phyloP scores from a whole-genome alignment of 768 basidiomycete species.

The Phylloporus rhodoxanthus region DNA sequence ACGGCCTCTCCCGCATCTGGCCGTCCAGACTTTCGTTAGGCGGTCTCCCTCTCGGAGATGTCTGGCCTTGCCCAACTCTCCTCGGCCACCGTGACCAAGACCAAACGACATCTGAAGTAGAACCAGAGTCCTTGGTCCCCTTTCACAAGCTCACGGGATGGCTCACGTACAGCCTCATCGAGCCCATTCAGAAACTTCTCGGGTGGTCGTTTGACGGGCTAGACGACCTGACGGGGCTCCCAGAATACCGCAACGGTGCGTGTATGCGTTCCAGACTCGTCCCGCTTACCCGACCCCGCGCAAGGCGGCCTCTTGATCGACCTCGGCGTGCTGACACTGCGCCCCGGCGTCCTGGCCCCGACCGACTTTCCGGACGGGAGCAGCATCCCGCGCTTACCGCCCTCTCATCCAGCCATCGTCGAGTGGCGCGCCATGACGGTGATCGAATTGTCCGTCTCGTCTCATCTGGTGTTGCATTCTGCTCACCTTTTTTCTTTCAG shows the following conservation, averaged over 20 bases:
- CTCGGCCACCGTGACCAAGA: constrained; percentile 20
- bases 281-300: not conserved
- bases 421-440: constrained; percentile 98
- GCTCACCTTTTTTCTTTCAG: constrained; percentile 32
- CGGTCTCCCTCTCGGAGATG: constrained; percentile 78
- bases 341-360: constrained; percentile 44
- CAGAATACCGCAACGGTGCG: constrained; percentile 87
- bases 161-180: constrained; percentile 85
- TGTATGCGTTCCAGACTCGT: not conserved
- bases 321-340: constrained; percentile 69
- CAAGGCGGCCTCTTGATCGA: constrained; percentile 86
- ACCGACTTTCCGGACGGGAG: constrained; percentile 36
- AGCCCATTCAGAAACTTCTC: constrained; percentile 71
- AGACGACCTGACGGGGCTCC: constrained; percentile 85
- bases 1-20: constrained; percentile 85
- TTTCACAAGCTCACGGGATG: constrained; percentile 97
- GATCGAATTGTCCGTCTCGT: constrained; percentile 64
- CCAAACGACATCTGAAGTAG: not conserved
- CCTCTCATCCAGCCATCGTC: constrained; percentile 85
- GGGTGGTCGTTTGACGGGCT: constrained; percentile 78
- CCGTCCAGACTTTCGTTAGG: constrained; percentile 66
- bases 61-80: constrained; percentile 78
- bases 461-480: not conserved
- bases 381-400: constrained; percentile 56
- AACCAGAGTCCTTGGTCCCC: constrained; percentile 66